These are phyloP conservation scores for Microthlaspi erraticum DNA, from an alignment of 345 rosid genomes.

Conservation along the genomic window DNA sequence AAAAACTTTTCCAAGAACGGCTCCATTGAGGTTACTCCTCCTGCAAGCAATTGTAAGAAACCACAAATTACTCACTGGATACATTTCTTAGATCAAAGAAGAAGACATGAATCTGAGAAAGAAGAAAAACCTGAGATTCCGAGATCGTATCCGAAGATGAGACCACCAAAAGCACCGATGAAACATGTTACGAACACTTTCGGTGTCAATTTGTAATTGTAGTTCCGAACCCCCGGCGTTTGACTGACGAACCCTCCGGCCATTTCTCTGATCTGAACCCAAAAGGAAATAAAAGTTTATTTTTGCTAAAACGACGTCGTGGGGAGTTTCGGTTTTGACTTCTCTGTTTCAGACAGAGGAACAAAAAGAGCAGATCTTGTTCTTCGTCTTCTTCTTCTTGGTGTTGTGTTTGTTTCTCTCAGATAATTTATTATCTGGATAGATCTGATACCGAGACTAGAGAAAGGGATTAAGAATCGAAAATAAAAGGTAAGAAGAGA, in stretches of 20 bases:
- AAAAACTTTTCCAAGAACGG: conserved; percentile 66
- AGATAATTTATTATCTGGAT: conserved; percentile 3
- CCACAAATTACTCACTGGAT: neutral
- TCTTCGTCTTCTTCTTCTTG: conserved; percentile 21
- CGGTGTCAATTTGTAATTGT: conserved; percentile 61
- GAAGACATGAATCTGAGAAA: conserved; percentile 3
- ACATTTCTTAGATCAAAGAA: neutral
- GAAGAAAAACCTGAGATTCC: conserved; percentile 70
- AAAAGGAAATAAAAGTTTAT: too few relatives aligned
- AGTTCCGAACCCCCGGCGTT: conserved; percentile 43
- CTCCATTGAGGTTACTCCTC: conserved; percentile 88
- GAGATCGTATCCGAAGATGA: conserved; percentile 80
- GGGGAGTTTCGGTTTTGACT: conserved; percentile 24
- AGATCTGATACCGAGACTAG: conserved; percentile 13
- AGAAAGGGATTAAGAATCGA: neutral
- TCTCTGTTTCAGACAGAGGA: conserved; percentile 27
- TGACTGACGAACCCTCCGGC: conserved; percentile 59
- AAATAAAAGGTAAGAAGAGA: conserved; percentile 8
- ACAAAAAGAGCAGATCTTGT: conserved; percentile 34
- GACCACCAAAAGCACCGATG: conserved; percentile 87
- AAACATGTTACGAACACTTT: conserved; percentile 68
- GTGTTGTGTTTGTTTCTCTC: neutral
- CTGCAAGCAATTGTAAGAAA: conserved; percentile 39
- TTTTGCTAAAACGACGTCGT: conserved; percentile 33
- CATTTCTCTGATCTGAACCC: conserved; percentile 33